These are phyloP conservation scores for Neofusicoccum parvum DNA, from an alignment of 2,329 filamentous ascomycete species.

Conservation along the genomic window DNA sequence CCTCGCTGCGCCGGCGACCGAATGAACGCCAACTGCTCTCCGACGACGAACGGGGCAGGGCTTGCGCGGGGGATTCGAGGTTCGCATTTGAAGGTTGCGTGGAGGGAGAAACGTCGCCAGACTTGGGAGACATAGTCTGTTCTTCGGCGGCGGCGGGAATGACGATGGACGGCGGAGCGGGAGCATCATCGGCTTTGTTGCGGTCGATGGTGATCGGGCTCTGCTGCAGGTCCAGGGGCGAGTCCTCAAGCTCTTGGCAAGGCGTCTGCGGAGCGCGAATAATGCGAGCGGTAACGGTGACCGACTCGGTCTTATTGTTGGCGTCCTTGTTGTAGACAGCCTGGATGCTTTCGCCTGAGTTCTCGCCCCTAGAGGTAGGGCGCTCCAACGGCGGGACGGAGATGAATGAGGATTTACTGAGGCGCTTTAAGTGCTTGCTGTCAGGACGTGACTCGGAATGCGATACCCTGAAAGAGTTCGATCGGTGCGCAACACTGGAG, in stretches of 20 bases:
- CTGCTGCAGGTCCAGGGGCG: constrained; percentile 53
- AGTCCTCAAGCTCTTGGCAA: constrained; percentile 52
- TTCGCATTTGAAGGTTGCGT: constrained; percentile 5
- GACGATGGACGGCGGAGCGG: constrained; percentile 24
- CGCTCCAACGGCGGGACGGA: constrained; percentile 23
- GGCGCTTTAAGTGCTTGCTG: constrained; percentile 31
- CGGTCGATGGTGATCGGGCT: constrained; percentile 63
- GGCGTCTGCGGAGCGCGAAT: constrained; percentile 55
- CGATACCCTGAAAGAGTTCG: constrained; percentile 42
- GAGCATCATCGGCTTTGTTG: constrained; percentile 32
- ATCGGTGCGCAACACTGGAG: constrained; percentile 37
- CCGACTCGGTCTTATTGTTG: constrained; percentile 64
- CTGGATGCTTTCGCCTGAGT: constrained; percentile 24
- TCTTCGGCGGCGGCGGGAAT: constrained; percentile 31
- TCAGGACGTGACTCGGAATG: constrained; percentile 33
- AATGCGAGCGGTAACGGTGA: constrained; percentile 87
- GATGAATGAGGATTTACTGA: constrained; percentile 30
- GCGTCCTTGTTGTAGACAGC: constrained; percentile 43
- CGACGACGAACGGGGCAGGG: constrained; percentile 41
- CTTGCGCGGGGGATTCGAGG: constrained; percentile 17
- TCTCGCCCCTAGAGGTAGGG: constrained; percentile 10
- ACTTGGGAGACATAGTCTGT: constrained; percentile 9
- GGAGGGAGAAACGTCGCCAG: constrained; percentile 12
- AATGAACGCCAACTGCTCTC: constrained; percentile 43
- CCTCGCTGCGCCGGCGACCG: constrained; percentile 41